Percentiles rank a stretch among this genome's conserved stretches.
Conservation (phyloP, 106 monocot species). For the Vanilla planifolia region DNA sequence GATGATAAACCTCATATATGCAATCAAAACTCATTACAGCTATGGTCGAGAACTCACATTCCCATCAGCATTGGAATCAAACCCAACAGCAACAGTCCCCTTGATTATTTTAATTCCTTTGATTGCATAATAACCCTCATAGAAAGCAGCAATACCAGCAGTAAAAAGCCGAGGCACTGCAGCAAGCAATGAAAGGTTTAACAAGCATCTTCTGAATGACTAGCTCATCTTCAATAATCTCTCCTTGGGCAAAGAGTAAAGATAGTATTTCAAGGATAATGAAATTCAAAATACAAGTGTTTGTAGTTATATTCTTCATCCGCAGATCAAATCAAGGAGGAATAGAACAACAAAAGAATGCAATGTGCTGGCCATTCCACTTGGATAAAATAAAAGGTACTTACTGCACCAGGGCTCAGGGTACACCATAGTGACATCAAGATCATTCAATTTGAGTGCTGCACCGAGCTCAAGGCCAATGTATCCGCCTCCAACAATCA, state of each 20-base stretch:
- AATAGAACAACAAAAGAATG: too few species aligned
- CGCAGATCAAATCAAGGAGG: too few species aligned
- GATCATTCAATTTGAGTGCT: slow-evolving; percentile 51
- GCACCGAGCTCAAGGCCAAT: slow-evolving; percentile 91
- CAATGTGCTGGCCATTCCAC: too few species aligned
- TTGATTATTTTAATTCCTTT: slow-evolving; percentile 37
- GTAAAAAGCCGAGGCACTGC: slow-evolving; percentile 95
- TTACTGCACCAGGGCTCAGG: slow-evolving; percentile 99
- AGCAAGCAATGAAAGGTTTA: slow-evolving; percentile 3
- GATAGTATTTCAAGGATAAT: too few species aligned
- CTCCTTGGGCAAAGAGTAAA: too few species aligned
- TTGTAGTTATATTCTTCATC: too few species aligned
- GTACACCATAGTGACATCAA: slow-evolving; percentile 93
- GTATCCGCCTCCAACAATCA: slow-evolving; percentile 94
- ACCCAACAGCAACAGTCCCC: slow-evolving; percentile 38
- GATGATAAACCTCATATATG: neutral
- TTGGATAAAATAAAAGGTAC: slow-evolving; percentile 26
- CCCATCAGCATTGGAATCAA: slow-evolving; percentile 28
- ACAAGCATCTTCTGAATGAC: neutral
- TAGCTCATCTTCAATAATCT: neutral
- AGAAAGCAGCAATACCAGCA: slow-evolving; percentile 69
- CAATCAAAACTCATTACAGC: neutral
- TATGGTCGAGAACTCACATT: slow-evolving; percentile 19
- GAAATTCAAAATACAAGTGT: too few species aligned
- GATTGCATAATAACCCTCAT: slow-evolving; percentile 36